phyloP scores from a whole-genome alignment of 140 eudicot species.

The Bidens hawaiensis region DNA sequence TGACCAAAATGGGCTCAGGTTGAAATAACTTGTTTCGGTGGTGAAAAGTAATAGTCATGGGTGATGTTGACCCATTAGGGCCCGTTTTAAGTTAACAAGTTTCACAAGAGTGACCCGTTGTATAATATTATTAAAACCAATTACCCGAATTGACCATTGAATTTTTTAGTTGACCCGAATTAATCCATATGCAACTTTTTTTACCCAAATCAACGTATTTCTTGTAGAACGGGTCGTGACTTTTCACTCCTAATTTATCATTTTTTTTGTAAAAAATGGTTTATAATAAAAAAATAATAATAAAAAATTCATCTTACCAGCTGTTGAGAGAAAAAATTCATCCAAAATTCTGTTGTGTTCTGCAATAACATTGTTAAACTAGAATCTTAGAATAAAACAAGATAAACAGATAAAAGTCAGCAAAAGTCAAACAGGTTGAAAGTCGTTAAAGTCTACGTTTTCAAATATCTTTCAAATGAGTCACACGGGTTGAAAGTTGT shows the following conservation, averaged over 20 bases:
- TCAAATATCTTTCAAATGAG: not conserved
- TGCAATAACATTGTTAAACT: conserved; percentile 29
- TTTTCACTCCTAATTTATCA: not conserved
- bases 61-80: not conserved
- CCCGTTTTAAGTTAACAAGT: not conserved
- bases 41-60: no score
- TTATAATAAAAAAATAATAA: conserved; percentile 4
- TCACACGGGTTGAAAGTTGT: not conserved
- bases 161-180: not conserved
- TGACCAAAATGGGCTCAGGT: not conserved
- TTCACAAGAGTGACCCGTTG: not conserved
- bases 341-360: conserved; percentile 89
- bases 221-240: not conserved
- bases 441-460: no score
- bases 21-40: no score
- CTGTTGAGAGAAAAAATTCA: conserved; percentile 91
- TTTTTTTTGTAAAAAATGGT: not conserved
- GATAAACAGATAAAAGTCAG: not conserved
- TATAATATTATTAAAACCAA: no score
- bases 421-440: not conserved
- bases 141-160: not conserved
- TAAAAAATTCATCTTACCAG: conserved; percentile 53
- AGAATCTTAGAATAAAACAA: conserved; percentile 13
- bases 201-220: not conserved
- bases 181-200: not conserved